These are phyloP conservation scores for Eucalyptus camaldulensis DNA, from an alignment of 345 rosid genomes.

Conservation along the genomic window DNA sequence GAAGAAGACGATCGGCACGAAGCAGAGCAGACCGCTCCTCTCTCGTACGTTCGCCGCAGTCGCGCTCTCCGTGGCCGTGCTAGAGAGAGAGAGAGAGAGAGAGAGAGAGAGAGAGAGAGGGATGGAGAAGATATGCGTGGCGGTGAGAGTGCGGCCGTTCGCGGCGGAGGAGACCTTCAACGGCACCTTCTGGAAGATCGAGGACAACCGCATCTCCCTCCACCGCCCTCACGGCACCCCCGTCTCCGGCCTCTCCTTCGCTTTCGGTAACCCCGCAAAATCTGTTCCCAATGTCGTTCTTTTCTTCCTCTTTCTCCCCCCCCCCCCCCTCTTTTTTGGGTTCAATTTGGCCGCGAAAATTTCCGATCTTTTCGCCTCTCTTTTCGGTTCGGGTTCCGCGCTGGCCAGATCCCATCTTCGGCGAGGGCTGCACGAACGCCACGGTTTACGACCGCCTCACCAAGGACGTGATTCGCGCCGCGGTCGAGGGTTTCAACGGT, in stretches of 20 bases:
- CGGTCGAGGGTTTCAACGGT: constrained; percentile 89
- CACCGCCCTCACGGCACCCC: constrained; percentile 59
- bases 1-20: background rate
- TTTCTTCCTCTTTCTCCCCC: background rate
- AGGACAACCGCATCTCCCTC: constrained; percentile 77
- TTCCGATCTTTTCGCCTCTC: background rate
- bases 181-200: constrained; percentile 43
- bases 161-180: constrained; percentile 12
- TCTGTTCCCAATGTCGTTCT: background rate
- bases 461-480: constrained; percentile 64
- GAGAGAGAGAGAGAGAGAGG: background rate
- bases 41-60: background rate
- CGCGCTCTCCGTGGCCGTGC: background rate
- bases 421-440: constrained; percentile 54
- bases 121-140: constrained; percentile 95
- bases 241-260: constrained; percentile 45
- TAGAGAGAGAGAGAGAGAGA: background rate
- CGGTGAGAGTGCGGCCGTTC: constrained; percentile 68
- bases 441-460: constrained; percentile 70
- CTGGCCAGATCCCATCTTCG: constrained; percentile 66
- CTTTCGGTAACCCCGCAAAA: constrained; percentile 45
- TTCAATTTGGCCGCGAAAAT: background rate
- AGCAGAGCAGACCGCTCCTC: background rate
- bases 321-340: background rate
- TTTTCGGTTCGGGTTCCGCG: background rate